Percentiles rank a stretch among this genome's conserved stretches.
phyloP scores from a whole-genome alignment of 129 eudicot species.

The Centrapalus pauciflorus region DNA sequence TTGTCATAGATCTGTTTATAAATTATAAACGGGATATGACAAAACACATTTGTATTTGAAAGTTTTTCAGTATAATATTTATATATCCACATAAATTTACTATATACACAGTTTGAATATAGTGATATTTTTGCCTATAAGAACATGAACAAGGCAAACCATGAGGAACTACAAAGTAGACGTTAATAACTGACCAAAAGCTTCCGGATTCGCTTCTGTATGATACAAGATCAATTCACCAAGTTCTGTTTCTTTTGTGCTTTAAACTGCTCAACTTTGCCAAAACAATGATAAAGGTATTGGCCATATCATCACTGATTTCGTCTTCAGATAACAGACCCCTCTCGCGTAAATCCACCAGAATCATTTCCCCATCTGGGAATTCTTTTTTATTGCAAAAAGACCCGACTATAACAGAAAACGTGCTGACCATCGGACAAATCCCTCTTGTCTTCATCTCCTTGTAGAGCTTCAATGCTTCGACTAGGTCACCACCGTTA shows the following conservation, averaged over 20 bases:
- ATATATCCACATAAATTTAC: not conserved
- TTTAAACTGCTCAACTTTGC: slow-evolving; percentile 37
- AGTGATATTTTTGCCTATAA: not conserved
- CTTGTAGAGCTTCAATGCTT: slow-evolving; percentile 57
- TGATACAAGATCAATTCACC: slow-evolving; percentile 18
- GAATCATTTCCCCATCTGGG: slow-evolving; percentile 45
- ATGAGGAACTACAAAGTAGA: not conserved
- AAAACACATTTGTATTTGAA: too few relatives aligned
- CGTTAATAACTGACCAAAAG: slow-evolving; percentile 8
- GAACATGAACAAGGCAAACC: not conserved
- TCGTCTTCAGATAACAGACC: slow-evolving; percentile 52
- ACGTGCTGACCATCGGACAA: slow-evolving; percentile 59
- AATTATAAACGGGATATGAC: too few relatives aligned
- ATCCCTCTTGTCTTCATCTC: slow-evolving; percentile 70
- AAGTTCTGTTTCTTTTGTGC: slow-evolving; percentile 30
- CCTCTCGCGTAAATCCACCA: slow-evolving; percentile 54
- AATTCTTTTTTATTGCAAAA: slow-evolving; percentile 30
- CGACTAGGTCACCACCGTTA: slow-evolving; percentile 38
- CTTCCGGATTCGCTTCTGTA: not conserved
- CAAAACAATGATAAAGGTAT: slow-evolving; percentile 35
- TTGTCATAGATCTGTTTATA: too few relatives aligned
- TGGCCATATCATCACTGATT: slow-evolving; percentile 24
- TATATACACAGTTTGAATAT: not conserved
- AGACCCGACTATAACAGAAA: slow-evolving; percentile 39
- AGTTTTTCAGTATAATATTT: too few relatives aligned